These are phyloP conservation scores for Mentha longifolia DNA, from an alignment of 257 asterid genomes.

Conservation along the genomic window DNA sequence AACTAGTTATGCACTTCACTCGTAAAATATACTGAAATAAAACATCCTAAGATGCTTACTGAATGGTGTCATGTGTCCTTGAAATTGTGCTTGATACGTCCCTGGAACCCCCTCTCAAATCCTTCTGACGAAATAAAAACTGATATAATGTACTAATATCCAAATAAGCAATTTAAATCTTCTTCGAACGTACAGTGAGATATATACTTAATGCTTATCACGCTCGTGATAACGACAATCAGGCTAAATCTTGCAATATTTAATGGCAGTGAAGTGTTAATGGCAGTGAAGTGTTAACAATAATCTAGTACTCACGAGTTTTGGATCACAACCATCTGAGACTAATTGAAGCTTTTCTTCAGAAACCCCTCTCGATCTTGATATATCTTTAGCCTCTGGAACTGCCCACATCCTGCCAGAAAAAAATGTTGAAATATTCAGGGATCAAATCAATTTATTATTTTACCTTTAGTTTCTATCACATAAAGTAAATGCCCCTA, in stretches of 20 bases:
- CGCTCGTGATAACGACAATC: too few relatives aligned
- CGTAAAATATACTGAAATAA: conserved; percentile 17
- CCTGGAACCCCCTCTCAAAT: conserved; percentile 47
- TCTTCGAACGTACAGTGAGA: not conserved
- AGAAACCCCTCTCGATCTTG: conserved; percentile 44
- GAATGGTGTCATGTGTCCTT: conserved; percentile 59
- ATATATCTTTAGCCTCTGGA: conserved; percentile 71
- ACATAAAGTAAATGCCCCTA: too few relatives aligned
- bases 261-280: conserved; percentile 25
- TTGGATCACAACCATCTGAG: conserved; percentile 65
- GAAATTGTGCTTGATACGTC: conserved; percentile 54
- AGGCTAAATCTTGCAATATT: conserved; percentile 8
- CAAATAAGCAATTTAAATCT: not conserved
- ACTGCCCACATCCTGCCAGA: conserved; percentile 83
- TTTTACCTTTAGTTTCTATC: too few relatives aligned
- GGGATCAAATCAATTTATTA: not conserved
- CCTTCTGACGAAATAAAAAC: conserved; percentile 46
- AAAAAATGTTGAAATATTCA: conserved; percentile 27
- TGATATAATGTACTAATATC: conserved; percentile 9
- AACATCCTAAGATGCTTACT: conserved; percentile 53
- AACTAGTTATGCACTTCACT: conserved; percentile 8
- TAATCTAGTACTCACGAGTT: conserved; percentile 51
- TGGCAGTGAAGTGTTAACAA: not conserved
- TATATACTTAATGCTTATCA: not conserved
- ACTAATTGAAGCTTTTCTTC: conserved; percentile 58